Base-by-base conservation (phyloP, 164 flowering plant species). In the Chimonanthus salicifolius region DNA sequence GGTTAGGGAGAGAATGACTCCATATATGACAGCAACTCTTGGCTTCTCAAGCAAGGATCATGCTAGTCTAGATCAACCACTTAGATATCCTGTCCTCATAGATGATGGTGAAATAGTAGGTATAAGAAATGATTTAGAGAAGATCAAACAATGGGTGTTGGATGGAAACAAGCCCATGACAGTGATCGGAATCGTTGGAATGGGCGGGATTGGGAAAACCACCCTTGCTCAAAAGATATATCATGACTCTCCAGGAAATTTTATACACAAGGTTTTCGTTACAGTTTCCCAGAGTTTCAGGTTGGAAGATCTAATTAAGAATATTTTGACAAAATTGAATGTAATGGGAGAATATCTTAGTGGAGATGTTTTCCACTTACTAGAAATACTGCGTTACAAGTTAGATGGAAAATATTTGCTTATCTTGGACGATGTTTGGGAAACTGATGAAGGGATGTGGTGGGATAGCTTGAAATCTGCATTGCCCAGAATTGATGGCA, bases 201-300 rank as follows among this genome's bases (percentile, higher is more conserved):
- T 71, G 74, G 54, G 54, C 2, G 74, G 74, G n/a, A 47, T 71
- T 2, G 74, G 74, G 6, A 71, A 62, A 62, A 66, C 69, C 20
- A 66, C 47, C 21, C 21, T 66, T 10, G 68, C 47, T 3, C 47
- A 4, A 45, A 45, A 33, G 33, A 33, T 33, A 33, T 33, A 33
- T 33, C 33, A 33, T 33, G 33, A 33, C 33, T 33, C 33, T 33
- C 33, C 2, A 33, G 33, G 16, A 6, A 10, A 6, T 63, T 63
- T 63, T 63, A 2, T 18, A 33, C 66, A 63, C 5, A 43, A 0
- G 49, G 11, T 66, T 44, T 45, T 4, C 11, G 68, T 46, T 44
- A 11, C 49, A 3, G 2, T 66, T 66, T 66, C 68, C 16, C 68
- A 66, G 45, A 66, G n/a, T 15, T 66, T 11, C 16, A 44, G 45